These are phyloP conservation scores for Cymbidium sinense DNA, from an alignment of 106 monocot genomes.

Conservation along the genomic window DNA sequence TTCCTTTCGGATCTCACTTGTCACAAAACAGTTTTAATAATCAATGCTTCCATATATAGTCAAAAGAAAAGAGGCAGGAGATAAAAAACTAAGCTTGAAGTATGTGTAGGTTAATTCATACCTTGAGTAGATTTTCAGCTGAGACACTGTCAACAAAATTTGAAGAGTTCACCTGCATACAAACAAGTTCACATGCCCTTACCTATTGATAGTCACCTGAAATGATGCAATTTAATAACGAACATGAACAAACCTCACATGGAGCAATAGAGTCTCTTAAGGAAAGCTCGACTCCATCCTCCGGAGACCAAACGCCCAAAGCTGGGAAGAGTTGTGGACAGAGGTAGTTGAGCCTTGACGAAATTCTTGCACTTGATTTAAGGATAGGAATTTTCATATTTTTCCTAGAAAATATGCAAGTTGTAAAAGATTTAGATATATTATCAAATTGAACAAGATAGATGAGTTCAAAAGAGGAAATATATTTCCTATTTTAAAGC, in stretches of 20 bases:
- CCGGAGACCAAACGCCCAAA: conserved; percentile 39
- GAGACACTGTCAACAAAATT: conserved; percentile 27
- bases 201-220: neutral
- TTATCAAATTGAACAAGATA: neutral
- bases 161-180: conserved; percentile 35
- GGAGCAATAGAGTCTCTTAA: conserved; percentile 21
- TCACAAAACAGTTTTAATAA: neutral
- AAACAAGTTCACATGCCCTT: neutral
- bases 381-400: conserved; percentile 82
- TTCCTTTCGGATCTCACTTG: neutral
- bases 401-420: conserved; percentile 37
- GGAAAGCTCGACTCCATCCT: conserved; percentile 5
- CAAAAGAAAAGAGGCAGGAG: too few relatives aligned
- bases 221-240: conserved; percentile 6
- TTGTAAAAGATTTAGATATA: neutral
- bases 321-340: conserved; percentile 87
- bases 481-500: neutral
- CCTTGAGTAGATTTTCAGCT: conserved; percentile 96
- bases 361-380: conserved; percentile 86
- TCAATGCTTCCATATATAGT: neutral
- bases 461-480: neutral
- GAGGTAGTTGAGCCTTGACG: conserved; percentile 73
- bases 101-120: conserved; percentile 13
- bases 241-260: conserved; percentile 52
- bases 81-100: neutral